A percentile compares a stretch with the other conserved stretches of the same genome.
Conservation (phyloP, 2,329 filamentous ascomycete genomes). For the Thermomyces lanuginosus region DNA sequence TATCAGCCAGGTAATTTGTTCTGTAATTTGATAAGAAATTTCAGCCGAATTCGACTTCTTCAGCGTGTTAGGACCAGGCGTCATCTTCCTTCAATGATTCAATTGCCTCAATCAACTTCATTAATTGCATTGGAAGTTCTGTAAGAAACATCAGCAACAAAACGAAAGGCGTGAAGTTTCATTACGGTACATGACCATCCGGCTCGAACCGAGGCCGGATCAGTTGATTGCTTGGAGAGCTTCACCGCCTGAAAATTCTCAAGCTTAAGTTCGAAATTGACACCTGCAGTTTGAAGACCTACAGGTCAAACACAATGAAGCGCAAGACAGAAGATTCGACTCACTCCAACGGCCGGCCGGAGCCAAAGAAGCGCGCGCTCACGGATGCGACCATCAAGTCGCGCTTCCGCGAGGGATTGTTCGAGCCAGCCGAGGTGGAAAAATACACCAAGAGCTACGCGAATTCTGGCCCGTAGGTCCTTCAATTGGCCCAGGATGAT, state of each 20-base stretch:
- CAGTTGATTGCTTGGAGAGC: constrained; percentile 2
- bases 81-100: too few relatives aligned
- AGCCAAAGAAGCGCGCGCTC: constrained; percentile 24
- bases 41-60: too few relatives aligned
- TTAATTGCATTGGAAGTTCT: too few relatives aligned
- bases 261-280: background rate
- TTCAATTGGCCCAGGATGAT: too few relatives aligned
- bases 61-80: too few relatives aligned
- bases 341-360: constrained; percentile 18
- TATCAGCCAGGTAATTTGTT: too few relatives aligned
- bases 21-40: too few relatives aligned
- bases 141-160: too few relatives aligned
- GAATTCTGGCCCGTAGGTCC: constrained; percentile 27
- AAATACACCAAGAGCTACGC: constrained; percentile 29
- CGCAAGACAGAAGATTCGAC: constrained; percentile 24
- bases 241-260: constrained; percentile 4
- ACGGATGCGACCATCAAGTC: constrained; percentile 22
- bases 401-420: constrained; percentile 29
- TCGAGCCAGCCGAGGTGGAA: constrained; percentile 24
- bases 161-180: too few relatives aligned
- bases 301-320: constrained; percentile 21
- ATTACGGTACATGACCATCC: too few relatives aligned
- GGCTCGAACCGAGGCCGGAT: too few relatives aligned
- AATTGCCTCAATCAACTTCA: too few relatives aligned
- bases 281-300: constrained; percentile 4